phyloP scores from a whole-genome alignment of 2,329 filamentous ascomycete genomes.

The Aspergillus japonicus region DNA sequence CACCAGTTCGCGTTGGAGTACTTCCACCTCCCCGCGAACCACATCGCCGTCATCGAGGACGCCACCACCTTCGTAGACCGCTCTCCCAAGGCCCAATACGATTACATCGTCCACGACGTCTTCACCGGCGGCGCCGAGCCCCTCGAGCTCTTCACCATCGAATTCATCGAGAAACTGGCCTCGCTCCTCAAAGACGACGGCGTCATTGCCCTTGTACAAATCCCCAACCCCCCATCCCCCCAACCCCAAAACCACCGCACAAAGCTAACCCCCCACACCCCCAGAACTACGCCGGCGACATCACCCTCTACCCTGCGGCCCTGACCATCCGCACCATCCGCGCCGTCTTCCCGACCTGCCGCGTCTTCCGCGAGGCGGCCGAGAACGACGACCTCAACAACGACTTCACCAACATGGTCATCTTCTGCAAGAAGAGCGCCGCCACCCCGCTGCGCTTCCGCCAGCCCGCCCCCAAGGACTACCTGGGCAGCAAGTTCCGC shows the following conservation, averaged over 20 bases:
- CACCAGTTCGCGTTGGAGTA: slow-evolving; percentile 79
- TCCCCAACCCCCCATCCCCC: not conserved
- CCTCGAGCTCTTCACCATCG: slow-evolving; percentile 77
- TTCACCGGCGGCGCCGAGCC: slow-evolving; percentile 97
- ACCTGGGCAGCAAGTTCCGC: slow-evolving; percentile 69
- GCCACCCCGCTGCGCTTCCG: slow-evolving; percentile 63
- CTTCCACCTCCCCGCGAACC: slow-evolving; percentile 75
- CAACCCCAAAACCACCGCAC: not conserved
- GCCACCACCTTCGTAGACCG: slow-evolving; percentile 67
- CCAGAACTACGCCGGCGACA: slow-evolving; percentile 92
- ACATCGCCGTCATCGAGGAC: slow-evolving; percentile 77
- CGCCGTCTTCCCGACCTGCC: slow-evolving; percentile 81
- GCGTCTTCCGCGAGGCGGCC: slow-evolving; percentile 79
- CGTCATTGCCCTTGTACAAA: slow-evolving; percentile 78
- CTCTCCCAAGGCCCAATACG: slow-evolving; percentile 57
- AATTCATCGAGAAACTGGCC: slow-evolving; percentile 73
- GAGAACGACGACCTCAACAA: slow-evolving; percentile 50
- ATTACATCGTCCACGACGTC: slow-evolving; percentile 96
- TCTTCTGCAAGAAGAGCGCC: slow-evolving; percentile 77
- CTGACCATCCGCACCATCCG: slow-evolving; percentile 81
- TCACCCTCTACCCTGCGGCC: slow-evolving; percentile 70
- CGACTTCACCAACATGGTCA: slow-evolving; percentile 94
- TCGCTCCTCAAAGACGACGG: slow-evolving; percentile 73
- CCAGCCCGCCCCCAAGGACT: slow-evolving; percentile 62
- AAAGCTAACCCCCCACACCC: not conserved